Evolutionary conservation across 2,329 filamentous ascomycete species (phyloP), one percentile per base, ranked within the genome.

Genomic region (Epicoccum sorghinum): DNA sequence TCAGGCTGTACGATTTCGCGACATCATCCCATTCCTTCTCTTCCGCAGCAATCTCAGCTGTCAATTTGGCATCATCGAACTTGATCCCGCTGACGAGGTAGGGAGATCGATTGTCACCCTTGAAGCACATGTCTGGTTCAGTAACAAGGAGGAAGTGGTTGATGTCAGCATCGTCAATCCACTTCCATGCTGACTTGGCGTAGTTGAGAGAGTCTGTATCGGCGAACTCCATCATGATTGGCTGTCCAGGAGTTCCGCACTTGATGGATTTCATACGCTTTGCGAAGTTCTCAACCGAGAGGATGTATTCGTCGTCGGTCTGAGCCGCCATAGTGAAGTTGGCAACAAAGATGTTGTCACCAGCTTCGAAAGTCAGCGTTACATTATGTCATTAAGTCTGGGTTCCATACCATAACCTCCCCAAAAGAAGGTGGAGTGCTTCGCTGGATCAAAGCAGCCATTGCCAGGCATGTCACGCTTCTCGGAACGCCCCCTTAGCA

Each of bases 141-240:
- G 65, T 66, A 37, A 67, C 62, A 12, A 67, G 53, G 13, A 57
- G 59, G 39, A 67, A 67, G 24, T 61, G 59, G 43, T 65, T 64
- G 41, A 59, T 48, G 27, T 63, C 61, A 13, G 61, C 53, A 13
- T 62, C 55, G 39, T 67, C 60, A 14, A 65, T 57, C 62, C 62
- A 66, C 33, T 64, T 57, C 65, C 65, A 67, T 7, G 58, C 53
- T n/a, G 54, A 53, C 41, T 59, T 57, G 4, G 62, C 62, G 41
- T 60, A 61, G 0, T 54, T 42, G 36, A 59, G 54, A 7, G 58
- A 56, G 0, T 52, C 52, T 6, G 49, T 14, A 48, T 65, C 61
- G 23, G 33, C 43, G 41, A 67, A 67, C 29, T 60, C 57, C 8
- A 67, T 30, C 3, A 51, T 50, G 43, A 65, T 61, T 0, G 60